A percentile compares a stretch with the other conserved stretches of the same genome.
phyloP scores from a whole-genome alignment of 108 stramenopile genomes.

The Conticribra weissflogii region DNA sequence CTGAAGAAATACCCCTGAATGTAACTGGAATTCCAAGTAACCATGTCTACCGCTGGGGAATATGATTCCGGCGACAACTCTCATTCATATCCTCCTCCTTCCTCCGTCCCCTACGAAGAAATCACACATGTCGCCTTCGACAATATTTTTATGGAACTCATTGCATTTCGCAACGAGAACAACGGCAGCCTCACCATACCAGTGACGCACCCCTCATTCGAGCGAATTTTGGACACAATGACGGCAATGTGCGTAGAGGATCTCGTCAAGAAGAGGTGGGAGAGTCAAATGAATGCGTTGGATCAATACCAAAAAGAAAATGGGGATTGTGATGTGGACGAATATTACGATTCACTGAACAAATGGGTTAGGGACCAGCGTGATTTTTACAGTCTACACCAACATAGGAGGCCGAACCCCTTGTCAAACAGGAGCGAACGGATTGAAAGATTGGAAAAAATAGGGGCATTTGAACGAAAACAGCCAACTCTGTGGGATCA shows the following conservation, averaged over 20 bases:
- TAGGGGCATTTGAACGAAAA: neutral
- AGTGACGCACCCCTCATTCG: conserved; percentile 1
- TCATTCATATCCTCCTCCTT: too few relatives aligned
- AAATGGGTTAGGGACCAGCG: conserved; percentile 1
- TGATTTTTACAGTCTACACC: neutral
- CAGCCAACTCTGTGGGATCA: conserved; percentile 23
- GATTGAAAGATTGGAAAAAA: conserved; percentile 3
- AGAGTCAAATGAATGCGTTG: neutral
- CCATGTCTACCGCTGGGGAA: too few relatives aligned
- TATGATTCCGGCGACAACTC: too few relatives aligned
- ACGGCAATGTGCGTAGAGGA: neutral
- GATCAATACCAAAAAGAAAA: neutral
- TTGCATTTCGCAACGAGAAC: neutral
- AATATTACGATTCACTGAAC: neutral
- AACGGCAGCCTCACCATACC: conserved; percentile 1
- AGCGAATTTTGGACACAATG: neutral
- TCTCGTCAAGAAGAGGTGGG: conserved; percentile 7
- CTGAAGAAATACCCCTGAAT: too few relatives aligned
- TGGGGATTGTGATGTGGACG: conserved; percentile 1
- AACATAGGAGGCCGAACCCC: neutral
- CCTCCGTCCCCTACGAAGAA: neutral
- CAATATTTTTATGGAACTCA: conserved; percentile 5
- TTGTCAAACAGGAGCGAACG: neutral
- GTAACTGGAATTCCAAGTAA: too few relatives aligned
- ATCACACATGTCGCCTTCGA: neutral